Evolutionary conservation across 257 asterid genomes (phyloP), one percentile per base, ranked within the genome.

Genomic region (Solanum sejunctum): DNA sequence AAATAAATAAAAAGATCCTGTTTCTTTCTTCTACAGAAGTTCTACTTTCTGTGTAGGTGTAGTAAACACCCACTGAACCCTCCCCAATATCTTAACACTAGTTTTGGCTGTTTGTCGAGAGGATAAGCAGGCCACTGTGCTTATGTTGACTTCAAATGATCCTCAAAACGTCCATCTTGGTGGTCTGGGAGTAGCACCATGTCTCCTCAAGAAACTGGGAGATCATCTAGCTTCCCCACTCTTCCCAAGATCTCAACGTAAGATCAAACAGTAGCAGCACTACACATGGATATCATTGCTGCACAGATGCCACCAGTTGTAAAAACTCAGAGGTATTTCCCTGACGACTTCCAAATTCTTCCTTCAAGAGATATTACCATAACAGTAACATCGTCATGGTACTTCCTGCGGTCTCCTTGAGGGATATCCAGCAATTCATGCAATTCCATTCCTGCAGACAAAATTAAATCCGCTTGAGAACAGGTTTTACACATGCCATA

Each of bases 321-420:
- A 43, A 32, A 21, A 47, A 73, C 80, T 91, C 91, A 94, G 56
- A 93, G 93, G 91, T 93, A 96, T 90, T 96, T 94, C 73, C 99
- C 98, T 3, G 98, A 96, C 8, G 99, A 93, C 90, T 96, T 96
- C 99, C 99, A 94, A 71, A 96, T 96, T 88, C 98, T 91, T 85
- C 98, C 99, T 90, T 96, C 98, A 17, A 94, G 98, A 28, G 99
- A 96, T 85, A 96, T 92, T 87, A 96, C 98, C 99, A 96, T 96
- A 67, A 96, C 99, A n/a, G 98, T 96, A 58, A 96, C 99, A 83
- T 96, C 99, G 21, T 96, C 98, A 87, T 96, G 98, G 91, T 96
- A 96, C 90, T 96, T 96, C 85, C 99, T 87, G 45, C 99, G 97
- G 84, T 96, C 99, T 26, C 99, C 99, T 86, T 93, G 97, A 56